These are phyloP conservation scores for Triglochin maritima DNA, from an alignment of 106 monocot genomes.

Conservation along the genomic window DNA sequence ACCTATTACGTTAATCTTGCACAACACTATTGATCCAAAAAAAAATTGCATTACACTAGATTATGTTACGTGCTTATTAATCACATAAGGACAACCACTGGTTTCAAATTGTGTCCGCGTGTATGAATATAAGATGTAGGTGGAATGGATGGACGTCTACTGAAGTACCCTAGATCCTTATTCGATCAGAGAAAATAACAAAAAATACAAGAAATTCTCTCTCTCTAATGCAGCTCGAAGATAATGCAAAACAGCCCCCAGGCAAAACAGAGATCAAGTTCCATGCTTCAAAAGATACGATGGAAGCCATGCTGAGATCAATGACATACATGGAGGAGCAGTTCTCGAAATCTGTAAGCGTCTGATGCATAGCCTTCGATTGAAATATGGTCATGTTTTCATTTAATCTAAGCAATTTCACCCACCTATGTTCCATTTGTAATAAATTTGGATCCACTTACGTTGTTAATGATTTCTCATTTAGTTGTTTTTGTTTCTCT, in stretches of 20 bases:
- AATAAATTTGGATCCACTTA: neutral
- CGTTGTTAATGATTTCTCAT: neutral
- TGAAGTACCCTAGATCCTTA: too few relatives aligned
- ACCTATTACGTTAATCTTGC: too few relatives aligned
- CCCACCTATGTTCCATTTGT: neutral
- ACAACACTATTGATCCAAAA: too few relatives aligned
- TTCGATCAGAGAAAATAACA: too few relatives aligned
- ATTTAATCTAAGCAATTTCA: neutral
- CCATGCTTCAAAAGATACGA: conserved; percentile 44
- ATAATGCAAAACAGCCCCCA: conserved; percentile 29
- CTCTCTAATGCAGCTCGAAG: conserved; percentile 33
- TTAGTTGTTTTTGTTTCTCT: too few relatives aligned
- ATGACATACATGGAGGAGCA: conserved; percentile 38
- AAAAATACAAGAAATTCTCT: neutral
- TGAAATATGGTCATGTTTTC: neutral
- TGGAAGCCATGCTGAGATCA: conserved; percentile 65
- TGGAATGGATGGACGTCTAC: too few relatives aligned
- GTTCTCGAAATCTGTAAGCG: conserved; percentile 39
- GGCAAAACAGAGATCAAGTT: conserved; percentile 49
- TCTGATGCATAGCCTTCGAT: neutral
- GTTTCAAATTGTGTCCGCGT: too few relatives aligned
- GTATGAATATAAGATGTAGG: too few relatives aligned
- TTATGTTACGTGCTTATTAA: too few relatives aligned
- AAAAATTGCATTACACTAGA: too few relatives aligned
- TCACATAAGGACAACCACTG: too few relatives aligned